Base-by-base conservation (phyloP, 345 rosid species). In the Gossypioides kirkii region DNA sequence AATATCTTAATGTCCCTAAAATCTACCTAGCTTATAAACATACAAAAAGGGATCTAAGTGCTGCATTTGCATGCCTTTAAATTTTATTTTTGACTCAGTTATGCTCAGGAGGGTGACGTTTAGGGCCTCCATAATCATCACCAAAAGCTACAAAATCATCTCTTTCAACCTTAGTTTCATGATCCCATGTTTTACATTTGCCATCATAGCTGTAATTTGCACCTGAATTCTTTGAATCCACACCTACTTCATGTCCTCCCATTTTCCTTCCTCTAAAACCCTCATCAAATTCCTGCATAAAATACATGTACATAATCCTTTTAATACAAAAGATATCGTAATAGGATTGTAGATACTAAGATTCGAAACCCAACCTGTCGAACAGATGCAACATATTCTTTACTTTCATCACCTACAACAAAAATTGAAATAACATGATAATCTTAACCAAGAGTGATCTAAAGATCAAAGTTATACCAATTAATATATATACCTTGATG, bases 221-320 rank as follows among this genome's bases (percentile, higher is more conserved):
- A 86, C 87, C 87, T 86, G 87, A 82, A 73, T 73, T 75, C 73
- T 74, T 69, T 61, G 78, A 74, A 72, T 47, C 26, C 52, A 14
- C 36, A 72, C 68, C 56, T 14, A 13, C 36, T 23, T 20, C 61
- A 45, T 22, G 74, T 4, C 17, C 55, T 38, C 75, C 73, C 85
- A 84, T 78, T 77, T 82, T 84, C 80, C 84, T 83, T 68, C 85
- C 86, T 72, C 70, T 77, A 11, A 83, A 54, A 69, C 72, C 77
- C 55, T 74, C 74, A 63, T 53, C 28, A 61, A 74, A 11, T 73
- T 62, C 85, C 87, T 83, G 84, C n/a, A 22, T 8, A 9, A 49
- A 1, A 13, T 60, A n/a, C 11, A 25, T 12, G 20, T 20, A 2
- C 16, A 49, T 49, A 49, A 49, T 49, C 18, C 4, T 49, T 49